Percentiles rank a stretch among this genome's conserved stretches.
Evolutionary conservation across 805 yeast species (phyloP).

Genomic region (Starmerella tilneyi): DNA sequence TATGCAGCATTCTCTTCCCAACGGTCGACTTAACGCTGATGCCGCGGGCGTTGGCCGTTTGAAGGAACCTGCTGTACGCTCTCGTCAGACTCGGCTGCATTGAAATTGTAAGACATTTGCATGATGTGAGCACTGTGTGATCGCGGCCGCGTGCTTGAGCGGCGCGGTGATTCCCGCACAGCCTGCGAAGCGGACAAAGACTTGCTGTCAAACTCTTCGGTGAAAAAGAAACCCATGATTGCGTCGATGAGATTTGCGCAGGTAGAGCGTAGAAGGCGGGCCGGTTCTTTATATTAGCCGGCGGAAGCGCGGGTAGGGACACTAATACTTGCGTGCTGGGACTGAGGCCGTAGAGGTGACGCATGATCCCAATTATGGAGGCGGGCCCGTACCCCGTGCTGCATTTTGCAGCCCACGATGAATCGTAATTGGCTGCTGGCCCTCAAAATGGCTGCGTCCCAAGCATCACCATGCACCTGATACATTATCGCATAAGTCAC

Average conservation of each 20-base stretch:
- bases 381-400: background rate
- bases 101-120: background rate
- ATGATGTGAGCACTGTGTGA: slow-evolving; percentile 2
- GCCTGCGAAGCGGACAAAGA: background rate
- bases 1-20: too few species aligned
- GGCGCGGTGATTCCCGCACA: background rate
- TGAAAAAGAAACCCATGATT: slow-evolving; percentile 16
- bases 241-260: background rate
- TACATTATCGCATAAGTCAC: slow-evolving; percentile 6
- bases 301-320: slow-evolving; percentile 1
- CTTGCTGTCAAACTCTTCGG: slow-evolving; percentile 15
- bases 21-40: too few species aligned
- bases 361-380: slow-evolving; percentile 4
- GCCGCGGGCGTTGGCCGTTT: background rate
- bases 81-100: background rate
- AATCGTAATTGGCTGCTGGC: background rate
- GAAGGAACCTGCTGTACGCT: background rate
- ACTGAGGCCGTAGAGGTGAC: background rate
- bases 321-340: background rate
- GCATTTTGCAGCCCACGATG: background rate
- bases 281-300: background rate
- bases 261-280: background rate
- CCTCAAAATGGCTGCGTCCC: background rate
- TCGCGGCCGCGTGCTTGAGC: slow-evolving; percentile 2
- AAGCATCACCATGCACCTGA: background rate